Evolutionary conservation across 768 basidiomycete genomes (phyloP).

Genomic region (Kwoniella newhampshirensis): DNA sequence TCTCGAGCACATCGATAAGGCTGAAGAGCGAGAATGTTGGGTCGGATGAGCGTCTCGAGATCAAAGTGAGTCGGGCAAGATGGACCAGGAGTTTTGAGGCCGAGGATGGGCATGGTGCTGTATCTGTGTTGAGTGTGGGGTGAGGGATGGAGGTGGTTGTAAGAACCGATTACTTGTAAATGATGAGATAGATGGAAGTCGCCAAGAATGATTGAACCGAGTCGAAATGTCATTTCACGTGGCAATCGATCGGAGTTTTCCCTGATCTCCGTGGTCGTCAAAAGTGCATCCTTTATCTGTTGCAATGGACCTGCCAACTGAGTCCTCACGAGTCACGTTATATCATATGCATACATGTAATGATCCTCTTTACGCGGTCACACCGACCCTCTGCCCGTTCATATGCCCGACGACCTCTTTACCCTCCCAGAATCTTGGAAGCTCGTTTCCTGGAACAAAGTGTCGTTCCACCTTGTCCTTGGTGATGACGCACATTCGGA

Average conservation of each 20-base stretch:
- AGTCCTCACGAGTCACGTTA: background rate
- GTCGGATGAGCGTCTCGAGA: constrained; percentile 79
- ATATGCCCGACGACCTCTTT: constrained; percentile 42
- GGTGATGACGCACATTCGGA: constrained; percentile 96
- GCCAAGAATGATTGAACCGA: background rate
- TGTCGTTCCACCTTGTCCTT: constrained; percentile 85
- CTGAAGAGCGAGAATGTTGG: constrained; percentile 85
- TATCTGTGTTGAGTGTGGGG: too few species aligned
- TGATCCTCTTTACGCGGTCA: constrained; percentile 12
- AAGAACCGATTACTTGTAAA: too few species aligned
- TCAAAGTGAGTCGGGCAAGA: constrained; percentile 74
- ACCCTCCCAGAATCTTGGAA: constrained; percentile 60
- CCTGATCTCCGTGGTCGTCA: too few species aligned
- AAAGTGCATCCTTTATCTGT: too few species aligned
- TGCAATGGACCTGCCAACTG: too few species aligned
- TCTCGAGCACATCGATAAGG: constrained; percentile 96
- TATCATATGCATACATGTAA: constrained; percentile 11
- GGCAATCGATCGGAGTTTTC: background rate
- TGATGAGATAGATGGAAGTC: background rate
- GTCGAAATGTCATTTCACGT: constrained; percentile 4
- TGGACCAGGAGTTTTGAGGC: constrained; percentile 47
- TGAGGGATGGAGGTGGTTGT: background rate
- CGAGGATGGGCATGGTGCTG: constrained; percentile 55
- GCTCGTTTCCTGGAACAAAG: constrained; percentile 85
- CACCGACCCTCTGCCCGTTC: constrained; percentile 18